These are phyloP conservation scores for Papiliotrema terrestris DNA, from an alignment of 1,284 basidiomycete species.

Conservation along the genomic window DNA sequence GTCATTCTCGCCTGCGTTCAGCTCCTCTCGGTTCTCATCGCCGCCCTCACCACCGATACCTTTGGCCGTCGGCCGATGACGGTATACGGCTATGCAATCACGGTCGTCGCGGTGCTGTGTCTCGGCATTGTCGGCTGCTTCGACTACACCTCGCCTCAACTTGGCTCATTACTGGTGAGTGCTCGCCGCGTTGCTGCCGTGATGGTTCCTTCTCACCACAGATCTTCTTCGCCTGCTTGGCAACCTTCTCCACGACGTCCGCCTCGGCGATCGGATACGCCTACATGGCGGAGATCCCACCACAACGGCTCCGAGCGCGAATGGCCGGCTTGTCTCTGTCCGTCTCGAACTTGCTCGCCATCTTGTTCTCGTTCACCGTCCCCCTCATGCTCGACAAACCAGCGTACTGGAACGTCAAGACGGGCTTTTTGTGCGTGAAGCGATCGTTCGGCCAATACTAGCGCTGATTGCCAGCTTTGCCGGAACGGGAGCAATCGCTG, in stretches of 20 bases:
- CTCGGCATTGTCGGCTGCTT: slow-evolving; percentile 34
- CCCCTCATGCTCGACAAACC: slow-evolving; percentile 6
- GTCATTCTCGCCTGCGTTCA: slow-evolving; percentile 34
- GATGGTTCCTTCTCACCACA: not conserved
- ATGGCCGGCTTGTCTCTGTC: slow-evolving; percentile 14
- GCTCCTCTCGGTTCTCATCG: slow-evolving; percentile 15
- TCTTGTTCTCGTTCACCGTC: slow-evolving; percentile 13
- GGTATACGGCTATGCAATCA: slow-evolving; percentile 23
- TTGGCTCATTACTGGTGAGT: slow-evolving; percentile 24
- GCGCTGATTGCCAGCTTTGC: slow-evolving; percentile 2
- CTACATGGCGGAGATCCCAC: slow-evolving; percentile 18
- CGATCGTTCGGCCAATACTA: not conserved
- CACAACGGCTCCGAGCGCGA: slow-evolving; percentile 12
- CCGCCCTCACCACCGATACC: slow-evolving; percentile 14
- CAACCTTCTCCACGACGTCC: slow-evolving; percentile 16
- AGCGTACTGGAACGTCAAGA: not conserved
- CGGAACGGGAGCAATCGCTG: slow-evolving; percentile 5
- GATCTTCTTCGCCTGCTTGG: slow-evolving; percentile 6
- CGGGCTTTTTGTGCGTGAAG: not conserved
- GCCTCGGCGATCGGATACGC: slow-evolving; percentile 17
- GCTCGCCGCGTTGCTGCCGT: not conserved
- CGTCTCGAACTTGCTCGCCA: slow-evolving; percentile 5
- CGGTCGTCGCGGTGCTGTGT: slow-evolving; percentile 18
- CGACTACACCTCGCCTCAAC: slow-evolving; percentile 17
- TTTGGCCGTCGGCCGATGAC: slow-evolving; percentile 29